Percentiles rank a stretch among this genome's conserved stretches.
phyloP scores from a whole-genome alignment of 192 early-diverging fungal species.

The Polychytrium aggregatum region DNA sequence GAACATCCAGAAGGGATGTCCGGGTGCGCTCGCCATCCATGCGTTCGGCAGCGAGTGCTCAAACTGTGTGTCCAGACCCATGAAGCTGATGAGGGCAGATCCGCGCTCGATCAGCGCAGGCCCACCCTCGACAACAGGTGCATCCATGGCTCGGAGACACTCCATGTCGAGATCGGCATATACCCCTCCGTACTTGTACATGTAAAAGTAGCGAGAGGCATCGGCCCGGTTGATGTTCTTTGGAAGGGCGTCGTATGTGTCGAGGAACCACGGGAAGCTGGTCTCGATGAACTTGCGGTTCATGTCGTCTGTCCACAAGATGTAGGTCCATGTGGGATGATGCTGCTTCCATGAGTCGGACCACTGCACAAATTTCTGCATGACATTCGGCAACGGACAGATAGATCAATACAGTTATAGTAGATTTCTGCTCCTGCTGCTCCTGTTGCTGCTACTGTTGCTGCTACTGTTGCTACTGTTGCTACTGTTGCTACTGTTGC shows the following conservation, averaged over 20 bases:
- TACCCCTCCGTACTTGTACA: conserved; percentile 24
- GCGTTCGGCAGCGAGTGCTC: no score
- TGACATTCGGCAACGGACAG: no score
- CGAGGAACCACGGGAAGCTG: conserved; percentile 26
- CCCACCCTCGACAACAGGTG: background rate
- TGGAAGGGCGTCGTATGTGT: conserved; percentile 13
- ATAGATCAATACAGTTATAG: no score
- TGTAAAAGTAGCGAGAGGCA: conserved; percentile 17
- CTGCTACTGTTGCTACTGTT: no score
- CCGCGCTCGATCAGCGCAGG: background rate
- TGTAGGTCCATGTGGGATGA: conserved; percentile 13
- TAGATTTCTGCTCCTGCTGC: no score
- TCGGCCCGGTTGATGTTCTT: conserved; percentile 22
- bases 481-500: no score
- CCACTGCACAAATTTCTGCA: conserved; percentile 13
- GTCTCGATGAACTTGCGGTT: conserved; percentile 10
- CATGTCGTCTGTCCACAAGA: conserved; percentile 22
- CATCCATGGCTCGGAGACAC: conserved; percentile 10
- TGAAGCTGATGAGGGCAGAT: background rate
- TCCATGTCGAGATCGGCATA: no score
- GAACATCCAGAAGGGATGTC: no score
- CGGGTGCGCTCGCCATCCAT: no score
- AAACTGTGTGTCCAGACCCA: conserved; percentile 1
- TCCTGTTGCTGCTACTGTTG: no score
- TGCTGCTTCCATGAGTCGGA: conserved; percentile 16